Evolutionary conservation across 495 filamentous ascomycete species (phyloP).

Genomic region (Copromyces sp.): DNA sequence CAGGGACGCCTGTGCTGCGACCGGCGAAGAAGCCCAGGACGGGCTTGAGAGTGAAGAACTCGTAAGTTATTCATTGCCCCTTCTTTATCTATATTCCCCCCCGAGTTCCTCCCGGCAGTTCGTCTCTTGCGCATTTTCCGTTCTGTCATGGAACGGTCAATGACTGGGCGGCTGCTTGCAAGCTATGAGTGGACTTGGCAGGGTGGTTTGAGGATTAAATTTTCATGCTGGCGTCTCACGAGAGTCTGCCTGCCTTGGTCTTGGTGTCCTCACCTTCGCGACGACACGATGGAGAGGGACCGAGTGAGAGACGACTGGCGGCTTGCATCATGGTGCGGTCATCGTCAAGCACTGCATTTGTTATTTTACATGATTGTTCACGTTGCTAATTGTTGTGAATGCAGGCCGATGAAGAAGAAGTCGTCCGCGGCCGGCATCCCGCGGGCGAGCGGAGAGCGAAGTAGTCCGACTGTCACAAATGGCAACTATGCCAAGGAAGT

Average conservation of each 20-base stretch:
- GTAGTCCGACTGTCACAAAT: slow-evolving; percentile 34
- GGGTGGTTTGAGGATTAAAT: background rate
- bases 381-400: slow-evolving; percentile 2
- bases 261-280: background rate
- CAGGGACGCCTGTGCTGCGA: slow-evolving; percentile 44
- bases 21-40: slow-evolving; percentile 46
- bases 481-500: slow-evolving; percentile 34
- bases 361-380: background rate
- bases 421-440: slow-evolving; percentile 41
- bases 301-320: background rate
- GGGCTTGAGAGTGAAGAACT: slow-evolving; percentile 55
- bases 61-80: slow-evolving; percentile 41
- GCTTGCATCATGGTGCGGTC: background rate
- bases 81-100: background rate
- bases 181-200: background rate
- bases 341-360: background rate
- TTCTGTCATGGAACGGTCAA: background rate
- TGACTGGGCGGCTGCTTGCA: background rate
- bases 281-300: background rate
- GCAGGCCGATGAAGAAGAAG: slow-evolving; percentile 48
- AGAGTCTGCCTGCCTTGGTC: background rate
- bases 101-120: background rate
- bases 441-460: slow-evolving; percentile 39
- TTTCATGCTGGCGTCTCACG: background rate
- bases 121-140: background rate